Evolutionary conservation across 2,329 filamentous ascomycete species (phyloP).

Genomic region (Ceratocystis alfenasii): DNA sequence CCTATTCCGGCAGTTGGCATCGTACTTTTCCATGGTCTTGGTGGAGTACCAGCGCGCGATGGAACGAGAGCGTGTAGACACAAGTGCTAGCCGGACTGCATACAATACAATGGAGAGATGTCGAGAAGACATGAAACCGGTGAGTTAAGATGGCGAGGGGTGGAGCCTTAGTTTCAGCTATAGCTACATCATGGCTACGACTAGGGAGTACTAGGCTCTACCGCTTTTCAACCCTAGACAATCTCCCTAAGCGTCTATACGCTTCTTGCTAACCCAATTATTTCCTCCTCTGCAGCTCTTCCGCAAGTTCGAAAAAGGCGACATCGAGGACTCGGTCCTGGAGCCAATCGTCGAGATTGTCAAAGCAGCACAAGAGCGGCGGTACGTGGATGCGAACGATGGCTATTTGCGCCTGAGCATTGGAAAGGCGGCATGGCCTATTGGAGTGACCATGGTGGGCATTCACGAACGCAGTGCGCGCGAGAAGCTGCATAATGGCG

Average conservation of each 20-base stretch:
- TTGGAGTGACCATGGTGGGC: conserved; percentile 98
- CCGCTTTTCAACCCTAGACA: neutral
- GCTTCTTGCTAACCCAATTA: conserved; percentile 16
- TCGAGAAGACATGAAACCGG: conserved; percentile 72
- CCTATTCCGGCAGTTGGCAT: conserved; percentile 76
- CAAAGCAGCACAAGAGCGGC: conserved; percentile 72
- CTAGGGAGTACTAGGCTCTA: neutral
- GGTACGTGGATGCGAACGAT: conserved; percentile 94
- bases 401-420: conserved; percentile 88
- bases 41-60: conserved; percentile 75
- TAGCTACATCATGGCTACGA: too few species aligned
- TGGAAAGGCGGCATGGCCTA: conserved; percentile 94
- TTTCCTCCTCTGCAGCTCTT: conserved; percentile 47
- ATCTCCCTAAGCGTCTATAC: neutral
- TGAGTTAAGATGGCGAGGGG: conserved; percentile 28
- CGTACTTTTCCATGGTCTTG: conserved; percentile 94
- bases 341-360: conserved; percentile 85
- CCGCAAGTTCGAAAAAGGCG: conserved; percentile 70
- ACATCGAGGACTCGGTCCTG: conserved; percentile 67
- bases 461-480: conserved; percentile 94
- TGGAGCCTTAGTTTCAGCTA: too few species aligned
- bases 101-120: conserved; percentile 78
- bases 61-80: conserved; percentile 49
- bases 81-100: conserved; percentile 69
- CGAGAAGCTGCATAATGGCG: conserved; percentile 83